These are phyloP conservation scores for Leccinum longicurvipes DNA, from an alignment of 768 basidiomycete genomes.

Conservation along the genomic window DNA sequence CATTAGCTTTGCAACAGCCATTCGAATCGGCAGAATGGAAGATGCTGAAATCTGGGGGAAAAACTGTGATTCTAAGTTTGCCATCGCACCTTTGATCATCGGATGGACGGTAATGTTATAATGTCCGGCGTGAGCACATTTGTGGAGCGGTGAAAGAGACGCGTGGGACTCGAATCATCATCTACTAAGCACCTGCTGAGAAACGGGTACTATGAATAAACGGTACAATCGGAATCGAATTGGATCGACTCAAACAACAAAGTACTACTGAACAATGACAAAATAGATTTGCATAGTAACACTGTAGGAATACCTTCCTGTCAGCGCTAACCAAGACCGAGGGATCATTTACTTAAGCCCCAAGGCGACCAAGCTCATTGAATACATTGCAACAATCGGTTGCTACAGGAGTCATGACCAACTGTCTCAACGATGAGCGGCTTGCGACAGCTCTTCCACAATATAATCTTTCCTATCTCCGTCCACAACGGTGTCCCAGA, in stretches of 20 bases:
- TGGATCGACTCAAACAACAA: constrained; percentile 6
- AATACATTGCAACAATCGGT: background rate
- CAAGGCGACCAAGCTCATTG: background rate
- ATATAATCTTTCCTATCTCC: constrained; percentile 27
- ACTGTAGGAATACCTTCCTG: constrained; percentile 1
- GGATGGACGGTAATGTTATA: constrained; percentile 1
- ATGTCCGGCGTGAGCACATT: background rate
- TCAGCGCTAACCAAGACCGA: background rate
- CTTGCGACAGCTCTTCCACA: constrained; percentile 30
- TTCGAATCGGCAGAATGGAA: background rate
- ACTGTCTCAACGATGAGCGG: constrained; percentile 23
- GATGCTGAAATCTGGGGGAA: background rate
- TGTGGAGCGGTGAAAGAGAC: background rate
- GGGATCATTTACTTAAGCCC: background rate
- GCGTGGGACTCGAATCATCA: background rate
- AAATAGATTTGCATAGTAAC: constrained; percentile 5
- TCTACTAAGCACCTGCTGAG: too few relatives aligned
- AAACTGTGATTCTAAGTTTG: background rate
- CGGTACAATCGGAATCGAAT: constrained; percentile 1
- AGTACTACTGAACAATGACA: background rate
- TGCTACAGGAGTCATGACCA: background rate
- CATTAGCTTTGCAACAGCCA: background rate
- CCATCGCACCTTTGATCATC: constrained; percentile 1
- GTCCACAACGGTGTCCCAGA: constrained; percentile 20
- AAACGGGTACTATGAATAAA: background rate